Evolutionary conservation across 345 rosid species (phyloP), one percentile per base, ranked within the genome.

Genomic region (Hibiscus syriacus): DNA sequence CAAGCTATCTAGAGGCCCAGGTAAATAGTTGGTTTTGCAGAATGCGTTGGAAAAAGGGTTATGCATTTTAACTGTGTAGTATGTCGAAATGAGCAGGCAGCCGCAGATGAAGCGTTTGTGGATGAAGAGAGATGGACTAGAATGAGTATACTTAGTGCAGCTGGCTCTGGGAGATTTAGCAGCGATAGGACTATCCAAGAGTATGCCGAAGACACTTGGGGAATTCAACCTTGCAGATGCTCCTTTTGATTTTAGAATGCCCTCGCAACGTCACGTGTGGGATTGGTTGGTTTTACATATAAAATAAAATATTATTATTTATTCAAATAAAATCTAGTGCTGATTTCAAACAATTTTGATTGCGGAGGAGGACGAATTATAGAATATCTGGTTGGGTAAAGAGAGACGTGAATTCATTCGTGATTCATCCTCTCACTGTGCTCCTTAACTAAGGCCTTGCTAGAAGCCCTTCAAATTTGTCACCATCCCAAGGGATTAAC

Each of bases 131-230:
- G 70, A 67, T 81, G 84, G 84, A 70, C 76, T n/a, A 56, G 61
- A 49, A 81, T 81, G 81, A 81, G 84, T 64, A 81, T 81, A 56
- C 80, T 81, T 14, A 50, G 84, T 69, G 62, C 80, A 19, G 84
- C 84, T 49, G 80, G 80, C 6, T 65, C 84, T 22, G 80, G 80
- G 25, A 77, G 81, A 67, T 80, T 80, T 41, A 80, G 84, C 71
- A 80, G 77, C 49, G 84, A 80, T 64, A 69, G 79, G 49, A 78
- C 84, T 13, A 76, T 78, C 8, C 68, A 78, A 67, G 84, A 78
- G 52, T 81, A 81, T 68, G 84, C 84, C 39, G 78, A 73, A 54
- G 61, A n/a, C n/a, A n/a, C n/a, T n/a, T n/a, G n/a, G n/a, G n/a
- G n/a, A n/a, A n/a, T n/a, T n/a, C n/a, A n/a, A n/a, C n/a, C n/a